Percentiles rank a stretch among this genome's conserved stretches.
Conservation (phyloP, 2,329 filamentous ascomycete species). For the Xylaria sp. region DNA sequence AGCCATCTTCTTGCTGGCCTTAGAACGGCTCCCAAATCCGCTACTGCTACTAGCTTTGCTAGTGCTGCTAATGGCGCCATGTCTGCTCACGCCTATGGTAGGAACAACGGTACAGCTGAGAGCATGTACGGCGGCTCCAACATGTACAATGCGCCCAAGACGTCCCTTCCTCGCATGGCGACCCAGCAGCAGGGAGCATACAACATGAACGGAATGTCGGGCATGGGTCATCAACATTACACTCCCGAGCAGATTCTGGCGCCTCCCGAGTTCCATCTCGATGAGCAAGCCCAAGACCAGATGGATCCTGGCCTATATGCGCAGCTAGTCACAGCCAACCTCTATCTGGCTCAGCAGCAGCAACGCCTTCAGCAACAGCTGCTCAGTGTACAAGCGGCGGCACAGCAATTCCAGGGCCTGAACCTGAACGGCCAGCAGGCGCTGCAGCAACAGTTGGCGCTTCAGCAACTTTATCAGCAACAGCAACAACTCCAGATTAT, state of each 20-base stretch:
- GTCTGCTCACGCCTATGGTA: slow-evolving; percentile 46
- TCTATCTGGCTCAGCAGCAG: slow-evolving; percentile 93
- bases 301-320: slow-evolving; percentile 89
- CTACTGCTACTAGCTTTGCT: slow-evolving; percentile 73
- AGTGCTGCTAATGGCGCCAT: slow-evolving; percentile 58
- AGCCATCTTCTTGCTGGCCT: slow-evolving; percentile 93
- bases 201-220: slow-evolving; percentile 33
- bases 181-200: slow-evolving; percentile 43
- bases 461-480: slow-evolving; percentile 60
- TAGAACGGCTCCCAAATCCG: slow-evolving; percentile 89
- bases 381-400: slow-evolving; percentile 79
- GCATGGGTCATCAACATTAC: slow-evolving; percentile 59
- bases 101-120: slow-evolving; percentile 52
- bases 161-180: slow-evolving; percentile 55
- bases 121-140: slow-evolving; percentile 54
- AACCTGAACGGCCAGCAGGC: slow-evolving; percentile 60
- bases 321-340: slow-evolving; percentile 87
- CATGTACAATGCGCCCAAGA: slow-evolving; percentile 58
- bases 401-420: slow-evolving; percentile 81
- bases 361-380: slow-evolving; percentile 94
- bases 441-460: slow-evolving; percentile 46
- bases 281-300: slow-evolving; percentile 70
- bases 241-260: slow-evolving; percentile 89
- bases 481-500: slow-evolving; percentile 70
- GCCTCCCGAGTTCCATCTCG: slow-evolving; percentile 79